Evolutionary conservation across 768 basidiomycete genomes (phyloP).

Genomic region (Cantharellus cinnabarinus): DNA sequence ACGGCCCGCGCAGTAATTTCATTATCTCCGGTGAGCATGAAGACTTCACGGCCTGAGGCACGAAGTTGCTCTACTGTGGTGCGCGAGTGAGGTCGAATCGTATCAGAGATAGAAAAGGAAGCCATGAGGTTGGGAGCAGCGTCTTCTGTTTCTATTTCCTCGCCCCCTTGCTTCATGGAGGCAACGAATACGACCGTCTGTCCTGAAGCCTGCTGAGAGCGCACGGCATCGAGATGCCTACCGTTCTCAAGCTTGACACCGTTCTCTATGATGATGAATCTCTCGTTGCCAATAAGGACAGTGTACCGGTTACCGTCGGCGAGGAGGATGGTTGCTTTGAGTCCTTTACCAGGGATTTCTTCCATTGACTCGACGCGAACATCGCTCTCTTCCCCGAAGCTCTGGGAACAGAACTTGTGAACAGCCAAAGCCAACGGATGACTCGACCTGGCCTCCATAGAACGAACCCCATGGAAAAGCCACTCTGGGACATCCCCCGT

Average conservation of each 20-base stretch:
- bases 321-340: conserved; percentile 29
- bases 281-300: conserved; percentile 50
- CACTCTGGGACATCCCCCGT: conserved; percentile 15
- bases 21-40: conserved; percentile 74
- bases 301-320: conserved; percentile 10
- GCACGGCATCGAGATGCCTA: not conserved
- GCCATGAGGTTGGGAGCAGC: not conserved
- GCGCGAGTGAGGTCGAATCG: conserved; percentile 36
- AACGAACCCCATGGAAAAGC: conserved; percentile 23
- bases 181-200: conserved; percentile 55
- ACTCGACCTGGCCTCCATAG: conserved; percentile 24
- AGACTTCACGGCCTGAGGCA: conserved; percentile 34
- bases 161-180: not conserved
- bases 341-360: conserved; percentile 47
- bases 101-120: conserved; percentile 42
- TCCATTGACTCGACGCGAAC: conserved; percentile 21
- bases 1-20: conserved; percentile 50
- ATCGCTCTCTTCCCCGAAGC: conserved; percentile 8
- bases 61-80: conserved; percentile 34
- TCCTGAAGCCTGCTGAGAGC: conserved; percentile 38
- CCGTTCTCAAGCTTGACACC: not conserved
- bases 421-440: conserved; percentile 36
- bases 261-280: not conserved
- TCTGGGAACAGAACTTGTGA: conserved; percentile 21
- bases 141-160: conserved; percentile 10